A percentile compares a stretch with the other conserved stretches of the same genome.
Evolutionary conservation across 73 alveolate genomes (phyloP).

Genomic region (Paramecium biaurelia): DNA sequence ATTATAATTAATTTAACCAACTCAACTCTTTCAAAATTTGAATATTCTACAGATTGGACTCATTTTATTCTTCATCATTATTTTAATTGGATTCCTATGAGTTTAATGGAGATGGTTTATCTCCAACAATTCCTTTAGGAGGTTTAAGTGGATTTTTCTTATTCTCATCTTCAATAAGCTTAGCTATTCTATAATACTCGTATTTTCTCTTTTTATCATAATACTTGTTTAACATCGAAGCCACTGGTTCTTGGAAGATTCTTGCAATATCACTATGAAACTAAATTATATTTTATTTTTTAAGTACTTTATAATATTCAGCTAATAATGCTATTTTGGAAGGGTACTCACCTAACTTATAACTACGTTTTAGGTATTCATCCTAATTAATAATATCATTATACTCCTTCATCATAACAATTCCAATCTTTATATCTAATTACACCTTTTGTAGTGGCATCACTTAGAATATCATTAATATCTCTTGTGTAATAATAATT

Average conservation of each 20-base stretch:
- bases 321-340: constrained; percentile 51
- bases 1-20: not conserved
- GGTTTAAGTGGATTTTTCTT: constrained; percentile 62
- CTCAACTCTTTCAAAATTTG: not conserved
- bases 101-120: constrained; percentile 52
- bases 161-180: constrained; percentile 62
- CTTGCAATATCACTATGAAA: constrained; percentile 61
- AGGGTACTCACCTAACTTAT: constrained; percentile 47
- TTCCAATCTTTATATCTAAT: constrained; percentile 28
- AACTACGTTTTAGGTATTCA: constrained; percentile 53
- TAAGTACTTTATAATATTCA: constrained; percentile 44
- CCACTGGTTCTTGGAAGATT: constrained; percentile 55
- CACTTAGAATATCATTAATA: constrained; percentile 15
- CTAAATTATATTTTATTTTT: not conserved
- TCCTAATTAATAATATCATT: not conserved
- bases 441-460: constrained; percentile 20
- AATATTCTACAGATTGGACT: not conserved
- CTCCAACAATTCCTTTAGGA: constrained; percentile 67
- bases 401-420: constrained; percentile 38
- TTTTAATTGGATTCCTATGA: not conserved
- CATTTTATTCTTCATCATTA: not conserved
- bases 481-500: constrained; percentile 45
- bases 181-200: constrained; percentile 64
- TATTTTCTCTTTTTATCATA: constrained; percentile 61
- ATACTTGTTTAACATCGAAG: constrained; percentile 33